Percentiles rank a stretch among this genome's conserved stretches.
Evolutionary conservation across 2,329 filamentous ascomycete species (phyloP).

Genomic region (Neofusicoccum sp.): DNA sequence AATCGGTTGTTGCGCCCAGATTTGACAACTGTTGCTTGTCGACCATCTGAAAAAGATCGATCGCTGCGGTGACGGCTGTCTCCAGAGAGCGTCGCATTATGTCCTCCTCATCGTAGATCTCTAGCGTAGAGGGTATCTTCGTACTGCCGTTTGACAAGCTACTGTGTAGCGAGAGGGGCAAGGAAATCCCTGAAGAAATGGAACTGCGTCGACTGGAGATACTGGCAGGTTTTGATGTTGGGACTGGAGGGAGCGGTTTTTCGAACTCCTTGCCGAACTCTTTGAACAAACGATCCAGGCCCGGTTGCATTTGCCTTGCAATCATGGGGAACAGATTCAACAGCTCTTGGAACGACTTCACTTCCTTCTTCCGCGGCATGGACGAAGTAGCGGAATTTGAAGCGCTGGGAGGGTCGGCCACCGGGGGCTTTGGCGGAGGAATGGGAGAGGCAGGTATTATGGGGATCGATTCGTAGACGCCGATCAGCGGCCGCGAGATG

Average conservation of each 20-base stretch:
- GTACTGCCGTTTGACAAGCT: slow-evolving; percentile 32
- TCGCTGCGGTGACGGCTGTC: slow-evolving; percentile 86
- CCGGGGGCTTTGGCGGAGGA: slow-evolving; percentile 27
- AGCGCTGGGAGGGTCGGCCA: slow-evolving; percentile 25
- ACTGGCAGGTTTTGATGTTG: slow-evolving; percentile 36
- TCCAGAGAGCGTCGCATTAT: slow-evolving; percentile 85
- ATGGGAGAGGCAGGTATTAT: slow-evolving; percentile 65
- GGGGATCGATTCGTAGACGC: slow-evolving; percentile 73
- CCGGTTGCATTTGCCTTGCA: slow-evolving; percentile 90
- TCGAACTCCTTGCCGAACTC: slow-evolving; percentile 87
- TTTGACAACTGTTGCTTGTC: slow-evolving; percentile 94
- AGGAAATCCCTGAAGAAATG: slow-evolving; percentile 35
- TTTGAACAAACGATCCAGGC: slow-evolving; percentile 82
- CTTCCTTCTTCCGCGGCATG: slow-evolving; percentile 76
- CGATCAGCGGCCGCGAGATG: slow-evolving; percentile 84
- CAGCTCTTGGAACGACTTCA: slow-evolving; percentile 86
- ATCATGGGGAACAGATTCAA: slow-evolving; percentile 93
- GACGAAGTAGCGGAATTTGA: slow-evolving; percentile 34
- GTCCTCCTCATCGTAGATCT: slow-evolving; percentile 86
- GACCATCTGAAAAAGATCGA: slow-evolving; percentile 92
- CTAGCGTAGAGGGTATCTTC: slow-evolving; percentile 45
- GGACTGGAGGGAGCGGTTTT: slow-evolving; percentile 76
- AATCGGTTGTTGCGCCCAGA: slow-evolving; percentile 85
- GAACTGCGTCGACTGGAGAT: slow-evolving; percentile 35
- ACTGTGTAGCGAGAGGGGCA: slow-evolving; percentile 38